Evolutionary conservation across 2,329 filamentous ascomycete species (phyloP).

Genomic region (Phialophora tarda): DNA sequence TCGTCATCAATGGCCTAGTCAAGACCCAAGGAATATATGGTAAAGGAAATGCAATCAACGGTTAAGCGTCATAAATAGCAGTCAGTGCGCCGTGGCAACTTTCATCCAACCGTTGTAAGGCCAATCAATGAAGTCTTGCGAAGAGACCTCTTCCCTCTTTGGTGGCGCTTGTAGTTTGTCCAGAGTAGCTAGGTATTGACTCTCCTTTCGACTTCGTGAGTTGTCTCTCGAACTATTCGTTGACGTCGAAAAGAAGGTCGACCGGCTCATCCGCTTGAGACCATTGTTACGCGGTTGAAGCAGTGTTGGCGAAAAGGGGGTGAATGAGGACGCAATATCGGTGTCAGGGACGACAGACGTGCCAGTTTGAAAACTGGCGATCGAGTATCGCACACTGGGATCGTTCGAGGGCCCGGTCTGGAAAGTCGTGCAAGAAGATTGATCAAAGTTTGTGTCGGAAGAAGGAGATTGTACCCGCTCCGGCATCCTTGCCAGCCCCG

Average conservation of each 20-base stretch:
- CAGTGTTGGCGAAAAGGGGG: slow-evolving; percentile 20
- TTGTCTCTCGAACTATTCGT: slow-evolving; percentile 27
- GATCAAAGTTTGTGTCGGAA: slow-evolving; percentile 30
- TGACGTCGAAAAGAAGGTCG: slow-evolving; percentile 35
- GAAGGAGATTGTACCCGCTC: slow-evolving; percentile 10
- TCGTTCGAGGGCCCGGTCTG: slow-evolving; percentile 35
- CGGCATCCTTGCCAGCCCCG: slow-evolving; percentile 6
- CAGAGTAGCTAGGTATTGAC: slow-evolving; percentile 31
- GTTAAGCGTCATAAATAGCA: not conserved
- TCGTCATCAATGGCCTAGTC: slow-evolving; percentile 4
- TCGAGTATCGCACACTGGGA: slow-evolving; percentile 32
- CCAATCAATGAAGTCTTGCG: slow-evolving; percentile 39
- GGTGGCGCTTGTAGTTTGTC: slow-evolving; percentile 33
- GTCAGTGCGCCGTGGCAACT: slow-evolving; percentile 30
- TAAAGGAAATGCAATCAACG: slow-evolving; percentile 1
- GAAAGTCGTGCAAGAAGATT: slow-evolving; percentile 35
- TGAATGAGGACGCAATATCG: slow-evolving; percentile 18
- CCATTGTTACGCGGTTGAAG: slow-evolving; percentile 9
- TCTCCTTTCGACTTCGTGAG: slow-evolving; percentile 26
- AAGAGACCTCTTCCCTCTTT: slow-evolving; percentile 37
- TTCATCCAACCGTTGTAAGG: slow-evolving; percentile 38
- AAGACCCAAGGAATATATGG: slow-evolving; percentile 5
- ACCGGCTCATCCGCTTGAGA: slow-evolving; percentile 26
- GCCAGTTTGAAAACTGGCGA: slow-evolving; percentile 34
- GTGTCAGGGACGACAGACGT: slow-evolving; percentile 29